These are phyloP conservation scores for Kodamaea nitidulidarum DNA, from an alignment of 805 yeast species.

Conservation along the genomic window DNA sequence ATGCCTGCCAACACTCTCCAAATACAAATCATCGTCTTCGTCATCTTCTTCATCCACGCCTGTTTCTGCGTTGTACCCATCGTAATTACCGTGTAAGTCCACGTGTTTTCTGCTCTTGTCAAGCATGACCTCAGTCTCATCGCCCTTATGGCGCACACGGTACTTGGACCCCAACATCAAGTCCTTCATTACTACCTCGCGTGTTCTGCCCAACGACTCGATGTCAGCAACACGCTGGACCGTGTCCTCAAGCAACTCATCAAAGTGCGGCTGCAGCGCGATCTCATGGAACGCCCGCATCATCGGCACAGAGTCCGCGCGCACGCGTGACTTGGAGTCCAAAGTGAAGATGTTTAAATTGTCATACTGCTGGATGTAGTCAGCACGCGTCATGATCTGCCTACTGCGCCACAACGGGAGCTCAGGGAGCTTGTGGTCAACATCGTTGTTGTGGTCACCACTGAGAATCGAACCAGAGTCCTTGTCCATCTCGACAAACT, in stretches of 20 bases:
- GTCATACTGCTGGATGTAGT: slow-evolving; percentile 71
- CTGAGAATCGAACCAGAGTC: slow-evolving; percentile 19
- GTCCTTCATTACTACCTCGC: slow-evolving; percentile 72
- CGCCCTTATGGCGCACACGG: slow-evolving; percentile 19
- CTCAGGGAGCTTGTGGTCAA: slow-evolving; percentile 60
- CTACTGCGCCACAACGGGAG: slow-evolving; percentile 80
- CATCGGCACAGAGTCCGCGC: slow-evolving; percentile 85
- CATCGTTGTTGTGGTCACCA: slow-evolving; percentile 7
- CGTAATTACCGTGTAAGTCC: slow-evolving; percentile 20
- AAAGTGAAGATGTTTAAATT: slow-evolving; percentile 75
- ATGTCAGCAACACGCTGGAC: slow-evolving; percentile 67
- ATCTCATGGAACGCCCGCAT: slow-evolving; percentile 86
- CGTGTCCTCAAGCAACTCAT: slow-evolving; percentile 60
- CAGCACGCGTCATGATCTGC: slow-evolving; percentile 82
- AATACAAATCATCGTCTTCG: slow-evolving; percentile 16
- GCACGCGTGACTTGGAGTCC: slow-evolving; percentile 65
- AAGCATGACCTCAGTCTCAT: slow-evolving; percentile 13
- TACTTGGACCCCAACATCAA: slow-evolving; percentile 51
- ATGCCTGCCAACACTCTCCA: slow-evolving; percentile 19
- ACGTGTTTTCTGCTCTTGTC: slow-evolving; percentile 16
- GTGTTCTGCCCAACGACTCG: slow-evolving; percentile 72
- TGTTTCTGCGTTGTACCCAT: slow-evolving; percentile 4
- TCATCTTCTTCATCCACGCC: slow-evolving; percentile 15
- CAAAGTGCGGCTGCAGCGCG: slow-evolving; percentile 65
- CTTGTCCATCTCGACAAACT: slow-evolving; percentile 65